Evolutionary conservation across 257 asterid species (phyloP), one percentile per base, ranked within the genome.

Genomic region (Schizonepeta tenuifolia): DNA sequence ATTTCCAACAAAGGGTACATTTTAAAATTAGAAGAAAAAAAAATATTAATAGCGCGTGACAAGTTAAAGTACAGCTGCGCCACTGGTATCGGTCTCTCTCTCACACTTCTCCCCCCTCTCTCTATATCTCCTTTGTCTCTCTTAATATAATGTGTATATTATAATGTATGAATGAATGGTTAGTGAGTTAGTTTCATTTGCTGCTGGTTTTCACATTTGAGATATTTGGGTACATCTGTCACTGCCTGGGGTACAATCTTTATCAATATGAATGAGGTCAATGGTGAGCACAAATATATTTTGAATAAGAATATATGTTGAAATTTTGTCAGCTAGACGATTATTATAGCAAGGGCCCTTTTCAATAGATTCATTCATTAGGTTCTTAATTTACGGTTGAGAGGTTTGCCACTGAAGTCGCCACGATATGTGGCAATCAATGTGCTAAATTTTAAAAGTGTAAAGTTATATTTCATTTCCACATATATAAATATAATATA

Each of bases 371-470:
- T 43, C 69, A 54, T 43, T 70, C 22, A 70, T 43, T 51, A 14
- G 70, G 75, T 28, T 50, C 56, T 15, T 64, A 47, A 28, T 11
- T 33, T 13, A 67, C 12, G 8, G 26, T 9, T 26, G 78, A 59
- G 36, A 11, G 65, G 35, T 26, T 46, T 59, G 54, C 49, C 81
- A 17, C 6, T 64, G 58, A 77, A 65, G 11, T 66, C 75, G 75
- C 71, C 78, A 57, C 69, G 18, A 77, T 72, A 61, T 59, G n/a
- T 36, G 81, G 65, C 40, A 53, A 59, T 43, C 44, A 17, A 3
- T 4, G 13, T 24, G 9, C 4, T 46, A 0, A 8, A 46, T 14
- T 46, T 26, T 28, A 47, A 47, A 65, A 64, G 33, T 44, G 60
- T 31, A 46, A 24, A 44, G 11, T 43, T 13, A 13, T 61, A 59